Percentiles rank a stretch among this genome's conserved stretches.
Evolutionary conservation across 495 filamentous ascomycete genomes (phyloP).

Genomic region (Delitschia confertaspora): DNA sequence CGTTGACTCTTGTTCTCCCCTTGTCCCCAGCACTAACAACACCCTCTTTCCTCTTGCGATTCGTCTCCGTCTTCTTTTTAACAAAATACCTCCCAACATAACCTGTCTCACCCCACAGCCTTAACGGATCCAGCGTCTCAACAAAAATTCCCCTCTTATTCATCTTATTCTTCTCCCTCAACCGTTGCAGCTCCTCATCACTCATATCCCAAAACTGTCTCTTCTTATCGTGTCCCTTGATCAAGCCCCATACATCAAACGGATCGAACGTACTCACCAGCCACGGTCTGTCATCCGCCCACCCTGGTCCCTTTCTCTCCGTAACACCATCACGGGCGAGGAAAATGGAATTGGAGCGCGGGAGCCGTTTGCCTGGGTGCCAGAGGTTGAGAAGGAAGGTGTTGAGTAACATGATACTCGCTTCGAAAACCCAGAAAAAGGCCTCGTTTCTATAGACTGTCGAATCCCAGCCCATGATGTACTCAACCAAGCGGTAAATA

Average conservation of each 20-base stretch:
- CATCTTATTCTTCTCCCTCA: constrained; percentile 17
- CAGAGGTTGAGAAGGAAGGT: constrained; percentile 30
- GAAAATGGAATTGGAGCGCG: constrained; percentile 26
- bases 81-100: constrained; percentile 22
- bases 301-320: constrained; percentile 31
- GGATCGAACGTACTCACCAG: constrained; percentile 30
- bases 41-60: too few relatives aligned
- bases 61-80: constrained; percentile 5
- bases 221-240: constrained; percentile 28
- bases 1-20: too few relatives aligned
- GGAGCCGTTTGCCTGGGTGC: constrained; percentile 31
- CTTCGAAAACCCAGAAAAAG: constrained; percentile 37
- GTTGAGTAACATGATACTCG: constrained; percentile 34
- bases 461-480: constrained; percentile 26
- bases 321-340: constrained; percentile 29
- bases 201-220: constrained; percentile 33
- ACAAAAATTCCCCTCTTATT: constrained; percentile 15
- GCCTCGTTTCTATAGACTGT: constrained; percentile 29
- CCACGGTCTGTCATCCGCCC: constrained; percentile 29
- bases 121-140: constrained; percentile 19
- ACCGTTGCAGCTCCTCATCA: constrained; percentile 16
- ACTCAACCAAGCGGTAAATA: constrained; percentile 33
- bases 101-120: constrained; percentile 17
- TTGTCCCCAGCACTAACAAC: too few relatives aligned
- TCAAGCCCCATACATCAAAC: constrained; percentile 29